Evolutionary conservation across 164 flowering plant genomes (phyloP), one percentile per base, ranked within the genome.

Genomic region (Brasenia schreberi): DNA sequence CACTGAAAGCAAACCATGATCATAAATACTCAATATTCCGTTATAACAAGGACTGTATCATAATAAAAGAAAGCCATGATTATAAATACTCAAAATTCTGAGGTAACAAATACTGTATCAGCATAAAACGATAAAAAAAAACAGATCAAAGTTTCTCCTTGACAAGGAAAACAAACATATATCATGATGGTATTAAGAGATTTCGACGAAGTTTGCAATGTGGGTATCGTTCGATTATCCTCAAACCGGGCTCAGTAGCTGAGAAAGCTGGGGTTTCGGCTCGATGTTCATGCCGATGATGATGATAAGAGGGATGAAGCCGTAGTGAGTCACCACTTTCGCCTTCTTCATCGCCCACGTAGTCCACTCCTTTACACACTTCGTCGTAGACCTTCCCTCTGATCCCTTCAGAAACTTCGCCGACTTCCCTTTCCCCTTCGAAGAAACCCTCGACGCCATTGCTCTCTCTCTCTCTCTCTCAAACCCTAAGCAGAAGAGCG

Each of bases 281-380:
- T 90, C 94, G 5, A 89, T 80, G 69, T 84, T 85, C 94, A 90
- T 90, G 67, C 94, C 90, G 71, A 86, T 83, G 81, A 88, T 66
- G 80, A 90, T 90, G 42, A 88, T 68, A 42, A 84, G 56, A 2
- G 96, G 97, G 56, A 89, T 88, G 76, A 91, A 89, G 11, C 96
- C 96, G 63, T 87, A 88, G 77, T 91, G 97, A 42, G 89, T 77
- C 67, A 85, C 67, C 42, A 88, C 87, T 71, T 91, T 91, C 4
- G 87, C 96, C 67, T 87, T 84, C 85, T 84, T 87, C 75, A 83
- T 18, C 10, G 84, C 58, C 95, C 92, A 88, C 7, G 75, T 85
- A 71, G 76, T 85, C 96, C 92, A 86, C 62, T 84, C 92, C 80
- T 87, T 84, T 65, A 87, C 17, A 59, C 66, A 67, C 69, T 83